Evolutionary conservation across 2,329 filamentous ascomycete genomes (phyloP), one percentile per base, ranked within the genome.

Genomic region (Sphaerostilbella broomeana): DNA sequence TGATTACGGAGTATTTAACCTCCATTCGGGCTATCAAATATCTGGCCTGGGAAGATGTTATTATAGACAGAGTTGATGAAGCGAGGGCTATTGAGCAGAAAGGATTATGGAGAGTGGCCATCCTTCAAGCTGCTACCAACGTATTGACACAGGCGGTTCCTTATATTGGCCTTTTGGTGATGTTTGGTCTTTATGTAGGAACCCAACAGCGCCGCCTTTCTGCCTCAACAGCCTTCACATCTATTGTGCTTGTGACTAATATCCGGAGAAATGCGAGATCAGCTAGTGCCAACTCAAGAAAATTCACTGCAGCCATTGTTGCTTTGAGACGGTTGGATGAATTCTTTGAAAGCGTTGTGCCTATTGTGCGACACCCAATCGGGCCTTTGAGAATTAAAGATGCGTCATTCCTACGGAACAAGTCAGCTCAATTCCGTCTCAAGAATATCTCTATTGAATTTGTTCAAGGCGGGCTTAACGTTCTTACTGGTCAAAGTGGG

Each of bases 1-100:
- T 73, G 15, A 68, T 77, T 12, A 70, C 72, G 1, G 75, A 79
- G 49, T 77, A 76, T 47, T 61, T 78, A 18, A 59, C 65, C 17
- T 75, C 73, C 6, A 76, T 78, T 40, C 67, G 70, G 8, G 71
- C 70, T 10, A 68, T 79, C 55, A 79, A 79, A 50, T 77, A 76
- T 47, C 77, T 79, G 52, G 70, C 70, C 2, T 78, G 75, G 75
- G 75, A 79, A 49, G 62, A 66, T 13, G 64, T 69, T 18, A 68
- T 74, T 45, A 63, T 67, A 12, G 59, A 67, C n/a, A 68, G 64
- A 34, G 68, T 78, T 41, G 63, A 70, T 19, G 57, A 64, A 4
- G 64, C 71, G 11, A 68, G 75, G 2, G 51, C 57, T n/a, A 57
- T 61, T 3, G 75, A 78, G 49, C 73, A 77, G 45, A 67, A 65